Evolutionary conservation across 257 asterid genomes (phyloP).

Genomic region (Przewalskia tangutica): DNA sequence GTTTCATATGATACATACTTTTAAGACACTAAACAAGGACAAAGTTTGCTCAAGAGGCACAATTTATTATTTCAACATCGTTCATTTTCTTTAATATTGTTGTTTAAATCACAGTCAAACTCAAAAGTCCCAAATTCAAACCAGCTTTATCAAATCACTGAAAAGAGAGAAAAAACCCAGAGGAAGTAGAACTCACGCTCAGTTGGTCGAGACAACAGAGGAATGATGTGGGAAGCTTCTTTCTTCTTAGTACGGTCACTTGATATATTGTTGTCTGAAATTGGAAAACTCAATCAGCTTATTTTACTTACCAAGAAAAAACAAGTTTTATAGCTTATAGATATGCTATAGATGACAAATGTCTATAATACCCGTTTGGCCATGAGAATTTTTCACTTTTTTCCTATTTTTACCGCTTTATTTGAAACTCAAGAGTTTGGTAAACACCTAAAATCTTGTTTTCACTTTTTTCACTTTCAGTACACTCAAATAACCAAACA

Average conservation of each 20-base stretch:
- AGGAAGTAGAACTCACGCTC: constrained; percentile 61
- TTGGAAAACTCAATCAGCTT: constrained; percentile 5
- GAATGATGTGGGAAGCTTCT: constrained; percentile 53
- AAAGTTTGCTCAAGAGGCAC: background rate
- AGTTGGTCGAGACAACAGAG: constrained; percentile 61
- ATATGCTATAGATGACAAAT: constrained; percentile 1
- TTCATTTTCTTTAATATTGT: background rate
- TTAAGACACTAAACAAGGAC: background rate
- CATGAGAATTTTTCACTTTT: too few species aligned
- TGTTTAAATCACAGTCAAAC: background rate
- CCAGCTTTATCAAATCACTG: background rate
- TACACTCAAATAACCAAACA: too few species aligned
- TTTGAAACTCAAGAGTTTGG: too few species aligned
- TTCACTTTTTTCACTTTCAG: too few species aligned
- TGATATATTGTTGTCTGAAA: constrained; percentile 41
- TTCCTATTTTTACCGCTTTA: too few species aligned
- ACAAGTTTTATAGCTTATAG: background rate
- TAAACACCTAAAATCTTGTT: too few species aligned
- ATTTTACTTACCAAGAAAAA: background rate
- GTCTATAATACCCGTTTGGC: background rate
- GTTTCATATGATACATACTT: background rate
- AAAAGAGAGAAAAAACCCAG: background rate
- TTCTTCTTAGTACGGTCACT: constrained; percentile 40
- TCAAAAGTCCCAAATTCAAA: background rate
- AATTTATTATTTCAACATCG: background rate